Base-by-base conservation (phyloP, 495 filamentous ascomycete genomes). In the Chlorociboria aeruginascens region DNA sequence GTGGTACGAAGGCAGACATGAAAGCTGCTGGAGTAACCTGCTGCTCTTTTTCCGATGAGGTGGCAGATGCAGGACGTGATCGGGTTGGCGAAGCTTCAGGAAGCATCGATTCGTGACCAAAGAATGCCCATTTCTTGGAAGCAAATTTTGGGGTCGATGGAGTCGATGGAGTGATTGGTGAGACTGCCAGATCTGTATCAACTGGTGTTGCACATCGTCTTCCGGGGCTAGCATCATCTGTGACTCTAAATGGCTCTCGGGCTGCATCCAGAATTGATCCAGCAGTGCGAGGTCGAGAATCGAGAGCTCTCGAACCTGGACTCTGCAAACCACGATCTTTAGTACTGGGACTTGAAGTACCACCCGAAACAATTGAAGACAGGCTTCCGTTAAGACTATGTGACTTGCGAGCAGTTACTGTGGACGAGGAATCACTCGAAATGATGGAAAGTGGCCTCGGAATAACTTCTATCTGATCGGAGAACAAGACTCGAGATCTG, bases 341-440 rank as follows among this genome's bases (percentile, higher is more conserved):
- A 9, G 54, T 40, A 12, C 47, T 55, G 12, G 65, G 59, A 16
- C 59, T 63, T 12, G 60, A 54, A 35, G 65, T 69, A 6, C 63
- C 61, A 40, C 65, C 47, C 28, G 77, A 79, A 8, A 77, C 63
- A 37, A 84, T 62, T 2, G 82, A 82, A 0, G 77, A 80, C 7
- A 82, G 73, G 49, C 76, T 82, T 25, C 74, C 76, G 8, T 25
- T 25, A 76, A 74, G 25, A 81, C 69, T 12, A 76, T 81, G 55
- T 86, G 77, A 38, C 71, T 72, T 9, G 69, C 78, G 71, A 14
- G 80, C 3, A 25, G 74, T 81, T 25, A 76, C 61, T 17, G 74
- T 86, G 52, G 77, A 85, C 38, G 82, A 79, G 0, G 82, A 81
- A 49, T 88, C 83, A 7, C 77, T 81, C 1, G 85, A 90, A 7